Base-by-base conservation (phyloP, 371 early-diverging fungal genomes). In the Mortierella sp. region DNA sequence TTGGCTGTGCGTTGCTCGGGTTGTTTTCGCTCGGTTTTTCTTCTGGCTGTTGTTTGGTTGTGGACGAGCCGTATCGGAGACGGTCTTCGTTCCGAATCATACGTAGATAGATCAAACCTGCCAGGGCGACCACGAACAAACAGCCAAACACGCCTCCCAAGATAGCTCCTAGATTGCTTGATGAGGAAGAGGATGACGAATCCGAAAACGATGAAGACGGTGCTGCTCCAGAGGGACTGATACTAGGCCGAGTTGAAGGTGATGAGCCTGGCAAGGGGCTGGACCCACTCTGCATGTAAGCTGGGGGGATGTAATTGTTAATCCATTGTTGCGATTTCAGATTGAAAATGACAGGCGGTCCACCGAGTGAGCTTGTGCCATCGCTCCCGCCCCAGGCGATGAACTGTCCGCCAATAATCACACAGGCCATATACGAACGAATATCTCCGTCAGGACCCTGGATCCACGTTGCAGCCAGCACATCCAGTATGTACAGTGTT, bases 81-180 rank as follows among this genome's bases (percentile, higher is more conserved):
- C 38, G 43, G 41, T 58, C 58, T 42, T 64, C 48, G 1, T 30
- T 54, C 0, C 65, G 60, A 21, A 55, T 64, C 4, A 64, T 31
- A 23, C 39, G 61, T 0, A 71, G 19, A 23, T 55, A 71, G 24
- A 64, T 41, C 3, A 39, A 16, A 1, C 43, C 71, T 1, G 71
- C 27, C 2, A 64, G 21, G 1, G 47, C 51, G 16, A 71, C 51
- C 3, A 64, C 71, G 5, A 48, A 23, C 41, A 71, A 21, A 10
- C 55, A 50, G 4, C 71, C 71, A 30, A 71, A 60, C 0, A 54
- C 46, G 2, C 71, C 64, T 60, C 71, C 71, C 6, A 71, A 45
- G 39, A 71, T 71, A 0, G 71, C 57, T 2, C 71, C 65, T 14
- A 71, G 52, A 34, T 71, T 64, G 42, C 24, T 60, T 21, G 58